These are phyloP conservation scores for Colletotrichum tropicale DNA, from an alignment of 2,329 filamentous ascomycete species.

Conservation along the genomic window DNA sequence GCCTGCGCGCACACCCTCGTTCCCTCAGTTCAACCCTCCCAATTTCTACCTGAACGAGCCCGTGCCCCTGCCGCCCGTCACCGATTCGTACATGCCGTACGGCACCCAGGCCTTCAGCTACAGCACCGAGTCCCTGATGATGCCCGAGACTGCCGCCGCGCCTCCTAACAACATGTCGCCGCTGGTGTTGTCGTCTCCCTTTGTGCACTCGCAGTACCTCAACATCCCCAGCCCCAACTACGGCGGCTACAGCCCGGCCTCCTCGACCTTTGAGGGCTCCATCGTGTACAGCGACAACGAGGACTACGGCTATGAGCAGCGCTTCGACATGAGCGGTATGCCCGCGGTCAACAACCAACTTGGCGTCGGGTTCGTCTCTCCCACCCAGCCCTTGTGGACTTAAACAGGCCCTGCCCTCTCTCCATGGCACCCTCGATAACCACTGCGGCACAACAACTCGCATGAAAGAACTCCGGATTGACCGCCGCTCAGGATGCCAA, in stretches of 20 bases:
- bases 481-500: conserved; percentile 59
- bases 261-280: conserved; percentile 67
- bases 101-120: conserved; percentile 66
- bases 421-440: conserved; percentile 31
- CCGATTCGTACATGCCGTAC: conserved; percentile 55
- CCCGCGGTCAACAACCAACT: conserved; percentile 48
- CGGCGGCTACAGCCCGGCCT: conserved; percentile 64
- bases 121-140: conserved; percentile 66
- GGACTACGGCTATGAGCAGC: conserved; percentile 46
- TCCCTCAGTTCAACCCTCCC: conserved; percentile 63
- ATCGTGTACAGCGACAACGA: conserved; percentile 67
- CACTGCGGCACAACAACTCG: conserved; percentile 43
- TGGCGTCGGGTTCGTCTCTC: conserved; percentile 67
- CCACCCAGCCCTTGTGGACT: conserved; percentile 66
- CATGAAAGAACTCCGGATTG: conserved; percentile 53
- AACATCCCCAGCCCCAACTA: conserved; percentile 68
- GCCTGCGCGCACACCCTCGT: conserved; percentile 62
- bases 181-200: conserved; percentile 61
- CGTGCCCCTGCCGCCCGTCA: conserved; percentile 42
- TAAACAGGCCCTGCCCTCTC: conserved; percentile 42
- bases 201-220: conserved; percentile 60
- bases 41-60: conserved; percentile 57
- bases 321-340: conserved; percentile 49
- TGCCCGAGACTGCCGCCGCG: conserved; percentile 54
- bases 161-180: conserved; percentile 57